Base-by-base conservation (phyloP, 257 asterid species). In the Nicotiana obtusifolia region DNA sequence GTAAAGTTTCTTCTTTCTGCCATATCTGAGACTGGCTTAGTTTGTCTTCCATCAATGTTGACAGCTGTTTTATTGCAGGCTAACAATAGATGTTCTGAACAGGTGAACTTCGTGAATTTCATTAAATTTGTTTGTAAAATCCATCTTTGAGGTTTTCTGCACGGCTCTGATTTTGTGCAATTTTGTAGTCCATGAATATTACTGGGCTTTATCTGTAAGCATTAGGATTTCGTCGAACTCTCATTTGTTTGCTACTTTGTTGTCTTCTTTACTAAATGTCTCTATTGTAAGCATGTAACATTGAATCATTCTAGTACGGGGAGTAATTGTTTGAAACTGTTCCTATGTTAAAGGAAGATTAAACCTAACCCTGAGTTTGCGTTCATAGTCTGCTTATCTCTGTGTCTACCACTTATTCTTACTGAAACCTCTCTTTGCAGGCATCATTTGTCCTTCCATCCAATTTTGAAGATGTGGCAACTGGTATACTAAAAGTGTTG, bases 21-120 rank as follows among this genome's bases (percentile, higher is more conserved):
- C 47, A 85, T 95, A 87, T 88, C 92, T n/a, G 98, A 91, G 87
- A 94, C 99, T 88, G 99, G 99, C 86, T 87, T 95, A 86, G 98
- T 94, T 49, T 95, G 97, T 87, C 98, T 95, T 81, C 99, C 99
- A 86, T 95, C 99, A 79, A 94, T 93, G 98, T 86, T 95, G 86
- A 92, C 99, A 30, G 98, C 99, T 57, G 98, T 93, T 82, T 87
- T 94, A 77, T 86, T 95, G 90, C 98, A 95, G 91, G 99, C 97
- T 47, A 94, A 95, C 87, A 95, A 91, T 88, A 92, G 96, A 87
- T 83, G 88, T 75, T 88, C 97, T 84, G 99, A 95, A 82, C 98
- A 91, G 95, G 98, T 94, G 82, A 84, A 59, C 76, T 73, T 73
- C 5, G 10, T 73, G 62, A 33, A 47, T 73, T 5, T 31, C 62